Percentiles rank a stretch among this genome's conserved stretches.
These are phyloP conservation scores for Pseudogymnoascus sp. DNA, from an alignment of 2,329 filamentous ascomycete species.

Conservation along the genomic window DNA sequence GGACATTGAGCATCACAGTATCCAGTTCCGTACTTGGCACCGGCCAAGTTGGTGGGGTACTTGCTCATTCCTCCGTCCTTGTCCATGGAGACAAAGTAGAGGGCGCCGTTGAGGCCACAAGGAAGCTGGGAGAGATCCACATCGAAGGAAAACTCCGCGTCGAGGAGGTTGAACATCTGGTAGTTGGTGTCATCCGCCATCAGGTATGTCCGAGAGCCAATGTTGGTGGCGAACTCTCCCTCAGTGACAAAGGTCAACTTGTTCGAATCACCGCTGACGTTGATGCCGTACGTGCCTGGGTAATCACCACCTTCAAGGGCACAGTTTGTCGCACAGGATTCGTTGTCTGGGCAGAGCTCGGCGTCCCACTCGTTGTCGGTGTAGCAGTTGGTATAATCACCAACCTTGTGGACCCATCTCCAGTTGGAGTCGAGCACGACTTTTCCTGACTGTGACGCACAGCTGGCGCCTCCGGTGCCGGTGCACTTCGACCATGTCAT, in stretches of 20 bases:
- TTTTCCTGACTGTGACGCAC: conserved; percentile 39
- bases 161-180: conserved; percentile 55
- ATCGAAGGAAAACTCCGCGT: conserved; percentile 64
- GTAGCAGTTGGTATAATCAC: conserved; percentile 34
- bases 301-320: conserved; percentile 48
- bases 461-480: conserved; percentile 27
- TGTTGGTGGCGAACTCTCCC: conserved; percentile 34
- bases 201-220: conserved; percentile 54
- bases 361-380: conserved; percentile 36
- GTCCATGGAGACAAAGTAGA: conserved; percentile 59
- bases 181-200: conserved; percentile 55
- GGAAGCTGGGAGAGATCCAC: conserved; percentile 60
- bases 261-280: conserved; percentile 42
- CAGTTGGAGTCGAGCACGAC: conserved; percentile 50
- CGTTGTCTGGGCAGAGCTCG: conserved; percentile 35
- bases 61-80: conserved; percentile 48
- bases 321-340: conserved; percentile 40
- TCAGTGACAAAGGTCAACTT: conserved; percentile 51
- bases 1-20: conserved; percentile 57
- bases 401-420: conserved; percentile 46
- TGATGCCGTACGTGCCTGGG: conserved; percentile 44
- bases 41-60: conserved; percentile 45
- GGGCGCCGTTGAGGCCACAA: conserved; percentile 64
- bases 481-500: conserved; percentile 46
- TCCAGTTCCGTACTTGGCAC: conserved; percentile 53